phyloP scores from a whole-genome alignment of 176 grass and related monocot species.

The Lolium perenne region DNA sequence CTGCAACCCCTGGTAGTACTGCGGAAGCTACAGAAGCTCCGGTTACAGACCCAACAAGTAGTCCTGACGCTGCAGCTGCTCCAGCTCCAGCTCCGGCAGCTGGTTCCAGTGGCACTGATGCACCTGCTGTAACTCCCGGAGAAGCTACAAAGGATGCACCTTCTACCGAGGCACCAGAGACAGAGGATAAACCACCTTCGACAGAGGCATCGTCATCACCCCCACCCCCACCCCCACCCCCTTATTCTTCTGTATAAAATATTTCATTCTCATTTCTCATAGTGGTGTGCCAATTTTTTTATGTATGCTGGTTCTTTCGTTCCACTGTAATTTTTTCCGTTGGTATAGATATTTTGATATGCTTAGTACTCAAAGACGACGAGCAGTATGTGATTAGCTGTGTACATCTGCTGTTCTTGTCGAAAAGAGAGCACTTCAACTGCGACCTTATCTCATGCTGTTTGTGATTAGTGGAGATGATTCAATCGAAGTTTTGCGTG shows the following conservation, averaged over 20 bases:
- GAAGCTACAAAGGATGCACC: slow-evolving; percentile 30
- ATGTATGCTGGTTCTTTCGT: slow-evolving; percentile 22
- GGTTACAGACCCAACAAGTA: slow-evolving; percentile 27
- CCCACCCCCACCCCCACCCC: slow-evolving; percentile 11
- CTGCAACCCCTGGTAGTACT: slow-evolving; percentile 2
- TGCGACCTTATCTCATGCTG: slow-evolving; percentile 31
- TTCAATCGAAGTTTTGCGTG: slow-evolving; percentile 2
- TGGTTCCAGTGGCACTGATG: slow-evolving; percentile 23
- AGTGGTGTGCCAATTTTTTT: slow-evolving; percentile 45
- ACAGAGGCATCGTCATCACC: slow-evolving; percentile 32
- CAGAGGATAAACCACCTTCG: slow-evolving; percentile 38
- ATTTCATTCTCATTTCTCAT: slow-evolving; percentile 35
- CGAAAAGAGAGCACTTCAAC: neutral
- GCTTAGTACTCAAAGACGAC: neutral
- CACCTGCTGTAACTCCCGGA: slow-evolving; percentile 3
- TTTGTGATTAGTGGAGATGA: slow-evolving; percentile 35
- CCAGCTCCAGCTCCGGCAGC: slow-evolving; percentile 31
- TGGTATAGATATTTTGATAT: slow-evolving; percentile 42
- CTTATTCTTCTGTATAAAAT: slow-evolving; percentile 45
- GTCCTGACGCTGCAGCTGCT: slow-evolving; percentile 36
- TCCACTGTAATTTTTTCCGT: slow-evolving; percentile 40
- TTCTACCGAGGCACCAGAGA: slow-evolving; percentile 24
- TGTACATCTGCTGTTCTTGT: slow-evolving; percentile 55
- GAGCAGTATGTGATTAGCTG: slow-evolving; percentile 56
- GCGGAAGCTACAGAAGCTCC: slow-evolving; percentile 26